Evolutionary conservation across 176 grass and related monocot species (phyloP).

Genomic region (Carex scoparia): DNA sequence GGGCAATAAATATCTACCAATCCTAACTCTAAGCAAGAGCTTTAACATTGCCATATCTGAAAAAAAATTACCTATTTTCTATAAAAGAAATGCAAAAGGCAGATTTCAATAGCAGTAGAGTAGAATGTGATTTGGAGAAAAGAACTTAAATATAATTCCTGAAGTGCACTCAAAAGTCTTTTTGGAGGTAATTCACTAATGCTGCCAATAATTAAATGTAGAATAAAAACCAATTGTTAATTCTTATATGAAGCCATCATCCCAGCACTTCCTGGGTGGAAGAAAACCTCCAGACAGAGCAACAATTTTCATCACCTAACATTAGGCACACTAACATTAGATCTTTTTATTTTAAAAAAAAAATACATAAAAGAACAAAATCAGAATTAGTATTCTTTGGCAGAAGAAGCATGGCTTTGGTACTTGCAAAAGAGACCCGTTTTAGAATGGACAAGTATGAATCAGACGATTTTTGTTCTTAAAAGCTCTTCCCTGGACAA

Average conservation of each 20-base stretch:
- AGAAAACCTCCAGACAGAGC: conserved; percentile 73
- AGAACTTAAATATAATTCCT: not conserved
- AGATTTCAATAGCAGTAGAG: not conserved
- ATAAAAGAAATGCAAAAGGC: not conserved
- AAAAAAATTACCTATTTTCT: not conserved
- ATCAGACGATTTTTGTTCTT: not conserved
- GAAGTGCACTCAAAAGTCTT: not conserved
- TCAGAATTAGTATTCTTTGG: not conserved
- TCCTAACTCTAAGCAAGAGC: not conserved
- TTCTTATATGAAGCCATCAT: not conserved
- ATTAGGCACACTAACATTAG: not conserved
- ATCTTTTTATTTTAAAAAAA: not conserved
- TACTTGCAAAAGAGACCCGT: not conserved
- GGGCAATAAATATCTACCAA: not conserved
- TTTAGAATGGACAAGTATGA: not conserved
- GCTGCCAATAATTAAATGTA: not conserved
- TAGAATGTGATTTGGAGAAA: not conserved
- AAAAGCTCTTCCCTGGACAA: not conserved
- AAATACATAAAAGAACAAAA: conserved; percentile 6
- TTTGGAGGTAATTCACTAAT: not conserved
- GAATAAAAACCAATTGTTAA: conserved; percentile 1
- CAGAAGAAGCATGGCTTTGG: not conserved
- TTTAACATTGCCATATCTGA: not conserved
- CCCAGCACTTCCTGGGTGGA: conserved; percentile 30
- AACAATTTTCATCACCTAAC: conserved; percentile 79